Percentiles rank a stretch among this genome's conserved stretches.
Evolutionary conservation across 176 grass and related monocot genomes (phyloP).

Genomic region (Secale cereale): DNA sequence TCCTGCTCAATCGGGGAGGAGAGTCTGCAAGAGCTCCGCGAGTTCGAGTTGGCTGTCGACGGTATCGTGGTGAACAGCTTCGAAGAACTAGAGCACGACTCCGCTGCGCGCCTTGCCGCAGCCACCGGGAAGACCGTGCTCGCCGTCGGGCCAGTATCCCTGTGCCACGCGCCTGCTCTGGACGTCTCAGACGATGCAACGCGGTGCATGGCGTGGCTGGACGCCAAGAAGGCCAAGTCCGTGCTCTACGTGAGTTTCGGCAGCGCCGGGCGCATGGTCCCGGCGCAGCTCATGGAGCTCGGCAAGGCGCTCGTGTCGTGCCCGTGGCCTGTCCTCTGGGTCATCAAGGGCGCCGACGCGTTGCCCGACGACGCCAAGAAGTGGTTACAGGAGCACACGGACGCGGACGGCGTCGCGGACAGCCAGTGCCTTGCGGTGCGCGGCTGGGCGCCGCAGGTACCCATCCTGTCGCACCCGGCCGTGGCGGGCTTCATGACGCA

Average conservation of each 20-base stretch:
- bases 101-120: slow-evolving; percentile 19
- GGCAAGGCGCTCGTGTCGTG: slow-evolving; percentile 48
- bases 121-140: slow-evolving; percentile 45
- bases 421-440: slow-evolving; percentile 38
- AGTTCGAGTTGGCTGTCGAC: slow-evolving; percentile 45
- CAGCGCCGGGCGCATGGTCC: slow-evolving; percentile 42
- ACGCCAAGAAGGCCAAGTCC: slow-evolving; percentile 39
- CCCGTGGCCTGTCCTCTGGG: slow-evolving; percentile 49
- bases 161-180: slow-evolving; percentile 6
- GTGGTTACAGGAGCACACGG: slow-evolving; percentile 41
- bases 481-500: slow-evolving; percentile 66
- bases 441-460: slow-evolving; percentile 63
- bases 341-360: slow-evolving; percentile 35
- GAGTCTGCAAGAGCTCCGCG: not conserved
- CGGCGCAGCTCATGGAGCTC: slow-evolving; percentile 46
- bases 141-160: slow-evolving; percentile 47
- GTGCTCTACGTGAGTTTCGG: slow-evolving; percentile 76
- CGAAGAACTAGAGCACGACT: slow-evolving; percentile 39
- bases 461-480: slow-evolving; percentile 52
- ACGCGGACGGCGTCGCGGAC: not conserved
- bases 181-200: slow-evolving; percentile 15
- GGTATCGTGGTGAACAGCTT: slow-evolving; percentile 72
- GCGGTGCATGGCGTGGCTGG: slow-evolving; percentile 54
- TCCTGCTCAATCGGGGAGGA: not conserved
- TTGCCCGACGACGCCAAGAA: slow-evolving; percentile 24